phyloP scores from a whole-genome alignment of 306 rosid species.

The Argentina anserina region DNA sequence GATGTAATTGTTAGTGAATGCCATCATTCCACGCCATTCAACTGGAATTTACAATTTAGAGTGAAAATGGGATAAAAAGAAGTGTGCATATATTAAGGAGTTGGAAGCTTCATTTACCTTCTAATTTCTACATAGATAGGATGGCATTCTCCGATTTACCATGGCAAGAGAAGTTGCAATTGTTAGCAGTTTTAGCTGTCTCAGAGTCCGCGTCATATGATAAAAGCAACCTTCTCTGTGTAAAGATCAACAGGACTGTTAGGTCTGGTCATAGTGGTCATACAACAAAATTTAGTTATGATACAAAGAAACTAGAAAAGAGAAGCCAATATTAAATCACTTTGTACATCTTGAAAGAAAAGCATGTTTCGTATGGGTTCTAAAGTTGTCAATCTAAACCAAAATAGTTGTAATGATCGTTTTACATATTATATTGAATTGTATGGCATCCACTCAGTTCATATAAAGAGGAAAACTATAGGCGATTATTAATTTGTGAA shows the following conservation, averaged over 20 bases:
- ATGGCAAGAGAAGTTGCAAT: constrained; percentile 23
- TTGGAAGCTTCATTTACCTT: constrained; percentile 3
- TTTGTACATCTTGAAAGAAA: not conserved
- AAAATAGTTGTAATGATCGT: not conserved
- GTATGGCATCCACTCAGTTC: not conserved
- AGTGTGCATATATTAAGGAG: not conserved
- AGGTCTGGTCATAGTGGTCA: not conserved
- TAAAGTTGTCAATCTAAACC: not conserved
- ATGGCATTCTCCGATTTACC: constrained; percentile 49
- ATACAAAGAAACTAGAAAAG: not conserved
- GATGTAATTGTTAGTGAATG: constrained; percentile 5
- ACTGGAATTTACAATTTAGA: not conserved
- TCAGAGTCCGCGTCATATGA: constrained; percentile 39
- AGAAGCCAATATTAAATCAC: not conserved
- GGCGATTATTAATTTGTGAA: not conserved
- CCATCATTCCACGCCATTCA: not conserved
- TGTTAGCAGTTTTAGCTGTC: constrained; percentile 36
- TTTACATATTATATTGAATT: not conserved
- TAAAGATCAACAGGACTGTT: not conserved
- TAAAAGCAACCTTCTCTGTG: constrained; percentile 64
- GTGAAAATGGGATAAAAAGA: not conserved
- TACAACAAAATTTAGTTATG: not conserved
- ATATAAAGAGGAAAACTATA: not conserved
- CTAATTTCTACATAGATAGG: constrained; percentile 45
- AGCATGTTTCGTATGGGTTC: not conserved